Evolutionary conservation across 805 yeast species (phyloP), one percentile per base, ranked within the genome.

Genomic region (Nakazawaea wickerhamii): DNA sequence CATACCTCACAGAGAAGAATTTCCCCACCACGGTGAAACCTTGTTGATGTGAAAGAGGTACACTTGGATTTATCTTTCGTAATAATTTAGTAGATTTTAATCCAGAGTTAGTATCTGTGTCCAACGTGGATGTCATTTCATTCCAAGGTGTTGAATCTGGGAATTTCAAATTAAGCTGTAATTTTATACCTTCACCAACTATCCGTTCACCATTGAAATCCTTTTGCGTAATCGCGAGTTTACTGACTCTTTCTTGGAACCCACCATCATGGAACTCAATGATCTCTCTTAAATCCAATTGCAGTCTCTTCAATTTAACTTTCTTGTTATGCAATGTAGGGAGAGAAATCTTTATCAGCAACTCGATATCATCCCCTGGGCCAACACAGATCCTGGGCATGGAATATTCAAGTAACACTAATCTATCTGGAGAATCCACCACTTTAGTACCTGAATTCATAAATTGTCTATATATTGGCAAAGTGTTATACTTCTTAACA

Each of bases 331-430:
- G 34, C 6, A 30, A 4, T 5, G 30, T 18, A 6, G 20, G 21
- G 2, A 32, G 15, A 6, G 61, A 59, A 1, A 77, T 53, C 30
- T 67, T 67, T 15, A 70, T 50, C 25, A 57, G 54, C 5, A 78
- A 40, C 5, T 53, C 49, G 6, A 79, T 52, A 5, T 60, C 57
- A 53, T 81, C 88, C 39, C 65, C 66, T 0, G 81, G 81, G 1
- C 84, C 81, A n/a, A 79, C 67, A 25, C 81, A 71, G 5, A 78
- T 66, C 5, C 68, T 66, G 1, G 79, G 75, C 15, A 80, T 50
- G 5, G 63, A 59, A 38, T 73, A 62, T 18, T 71, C 74, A 7
- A 73, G 63, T 25, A 70, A 52, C 9, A 74, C 65, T 46, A 69
- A 73, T 9, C 66, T 64, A 52, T 80, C 84, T 14, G 65, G 59